Conservation (phyloP, 1,284 basidiomycete species). For the Bjerkandera adusta region DNA sequence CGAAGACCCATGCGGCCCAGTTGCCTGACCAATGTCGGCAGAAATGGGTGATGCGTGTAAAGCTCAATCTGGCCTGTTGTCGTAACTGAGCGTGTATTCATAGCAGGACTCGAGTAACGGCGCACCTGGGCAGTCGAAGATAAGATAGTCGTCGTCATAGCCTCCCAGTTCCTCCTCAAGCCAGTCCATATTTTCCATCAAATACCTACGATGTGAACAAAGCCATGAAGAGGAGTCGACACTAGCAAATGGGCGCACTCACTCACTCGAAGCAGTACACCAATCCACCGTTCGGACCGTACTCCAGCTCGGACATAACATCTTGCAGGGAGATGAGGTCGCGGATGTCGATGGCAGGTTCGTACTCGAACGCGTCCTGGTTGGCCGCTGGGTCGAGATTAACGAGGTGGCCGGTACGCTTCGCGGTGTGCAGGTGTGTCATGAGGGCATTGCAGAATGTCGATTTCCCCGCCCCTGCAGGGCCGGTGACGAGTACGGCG, state of each 20-base stretch:
- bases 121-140: conserved; percentile 96
- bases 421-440: conserved; percentile 85
- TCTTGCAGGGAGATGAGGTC: conserved; percentile 93
- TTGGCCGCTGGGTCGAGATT: conserved; percentile 98
- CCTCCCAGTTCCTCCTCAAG: conserved; percentile 95
- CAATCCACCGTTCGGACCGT: conserved; percentile 96
- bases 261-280: conserved; percentile 99
- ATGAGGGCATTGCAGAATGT: conserved; percentile 91
- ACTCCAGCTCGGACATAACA: conserved; percentile 94
- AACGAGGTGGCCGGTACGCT: conserved; percentile 88
- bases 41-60: conserved; percentile 97
- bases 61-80: conserved; percentile 91
- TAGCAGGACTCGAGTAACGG: conserved; percentile 6
- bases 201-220: conserved; percentile 62
- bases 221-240: background rate
- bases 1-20: conserved; percentile 73
- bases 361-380: conserved; percentile 83
- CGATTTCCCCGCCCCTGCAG: conserved; percentile 97
- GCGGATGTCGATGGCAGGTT: conserved; percentile 92
- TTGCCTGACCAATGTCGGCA: conserved; percentile 83
- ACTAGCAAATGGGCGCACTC: conserved; percentile 35
- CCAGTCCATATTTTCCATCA: conserved; percentile 98
- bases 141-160: conserved; percentile 96
- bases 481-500: conserved; percentile 86
- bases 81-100: conserved; percentile 4